phyloP scores from a whole-genome alignment of 2,329 filamentous ascomycete species.

The Triangularia setosa region DNA sequence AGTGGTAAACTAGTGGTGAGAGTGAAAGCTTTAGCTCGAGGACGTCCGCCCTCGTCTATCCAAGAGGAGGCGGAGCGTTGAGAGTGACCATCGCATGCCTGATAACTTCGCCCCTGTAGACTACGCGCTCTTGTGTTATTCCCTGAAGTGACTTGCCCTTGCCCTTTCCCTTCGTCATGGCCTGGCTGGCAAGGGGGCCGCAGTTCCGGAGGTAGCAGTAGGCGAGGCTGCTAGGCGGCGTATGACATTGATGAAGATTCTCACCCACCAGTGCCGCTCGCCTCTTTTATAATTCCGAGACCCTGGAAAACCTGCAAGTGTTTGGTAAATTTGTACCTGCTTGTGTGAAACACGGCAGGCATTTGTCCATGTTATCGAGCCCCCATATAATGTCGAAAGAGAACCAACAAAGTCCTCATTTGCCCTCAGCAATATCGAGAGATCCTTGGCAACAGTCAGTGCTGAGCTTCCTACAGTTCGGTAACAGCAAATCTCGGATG shows the following conservation, averaged over 20 bases:
- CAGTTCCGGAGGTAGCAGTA: neutral
- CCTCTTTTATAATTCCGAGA: neutral
- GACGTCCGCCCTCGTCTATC: neutral
- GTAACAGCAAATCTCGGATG: neutral
- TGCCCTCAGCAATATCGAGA: slow-evolving; percentile 3
- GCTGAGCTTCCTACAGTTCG: neutral
- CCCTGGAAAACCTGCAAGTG: neutral
- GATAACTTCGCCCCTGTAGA: neutral
- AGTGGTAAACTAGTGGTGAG: neutral
- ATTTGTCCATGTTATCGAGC: neutral
- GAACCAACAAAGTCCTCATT: slow-evolving; percentile 12
- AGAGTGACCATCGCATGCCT: neutral
- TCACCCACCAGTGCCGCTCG: neutral
- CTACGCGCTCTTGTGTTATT: neutral
- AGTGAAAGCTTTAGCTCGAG: neutral
- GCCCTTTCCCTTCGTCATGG: neutral
- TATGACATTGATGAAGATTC: neutral
- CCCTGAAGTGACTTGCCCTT: neutral
- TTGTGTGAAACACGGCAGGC: neutral
- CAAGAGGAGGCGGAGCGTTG: neutral
- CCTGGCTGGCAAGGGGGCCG: neutral
- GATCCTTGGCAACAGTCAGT: neutral
- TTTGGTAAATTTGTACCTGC: neutral
- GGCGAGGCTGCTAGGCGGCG: neutral
- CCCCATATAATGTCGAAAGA: neutral